Base-by-base conservation (phyloP, 768 basidiomycete genomes). In the Hortiboletus campestris region DNA sequence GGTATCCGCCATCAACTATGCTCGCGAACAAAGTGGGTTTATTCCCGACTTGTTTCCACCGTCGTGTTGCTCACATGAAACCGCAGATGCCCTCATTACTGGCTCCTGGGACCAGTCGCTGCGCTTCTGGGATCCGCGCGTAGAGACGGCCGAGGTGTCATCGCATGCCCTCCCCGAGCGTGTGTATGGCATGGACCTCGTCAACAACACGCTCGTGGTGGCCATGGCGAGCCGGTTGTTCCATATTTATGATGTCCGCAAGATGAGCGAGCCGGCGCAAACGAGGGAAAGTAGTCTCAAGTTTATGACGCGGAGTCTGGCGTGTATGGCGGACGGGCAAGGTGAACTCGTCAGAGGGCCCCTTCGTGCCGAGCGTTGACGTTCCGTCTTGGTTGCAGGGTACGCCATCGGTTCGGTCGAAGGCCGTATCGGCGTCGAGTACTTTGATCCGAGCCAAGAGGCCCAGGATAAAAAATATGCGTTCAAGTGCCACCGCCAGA, bases 361-460 rank as follows among this genome's bases (percentile, higher is more conserved):
- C 28, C 12, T 10, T n/a, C 32, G 14, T 32, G 34, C 2, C 8
- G 36, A 36, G 31, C 19, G 32, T 46, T 25, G 13, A 7, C 25
- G 31, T 8, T 6, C 6, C 19, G 6, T 38, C n/a, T 17, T 28
- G 4, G 38, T 51, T 19, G 16, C 63, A 91, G 94, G 96, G 12
- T 99, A 92, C 71, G 94, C 94, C 12, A 92, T 88, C 0, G 91
- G 89, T 0, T 94, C 92, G 0, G 93, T 95, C 14, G 97, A 99
- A 65, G 97, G 97, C 1, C 82, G 97, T 22, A 97, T 98, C 55
- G 94, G 95, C 0, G 94, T 98, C 31, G 97, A 99, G 71, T 99
- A 96, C 71, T 95, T 97, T 62, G 92, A 98, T 60, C 85, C 91
- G 2, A 83, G 82, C 4, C 79, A 86, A 0, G 82, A 83, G 25